These are phyloP conservation scores for Neophaeococcomyces aloes DNA, from an alignment of 2,329 filamentous ascomycete genomes.

Conservation along the genomic window DNA sequence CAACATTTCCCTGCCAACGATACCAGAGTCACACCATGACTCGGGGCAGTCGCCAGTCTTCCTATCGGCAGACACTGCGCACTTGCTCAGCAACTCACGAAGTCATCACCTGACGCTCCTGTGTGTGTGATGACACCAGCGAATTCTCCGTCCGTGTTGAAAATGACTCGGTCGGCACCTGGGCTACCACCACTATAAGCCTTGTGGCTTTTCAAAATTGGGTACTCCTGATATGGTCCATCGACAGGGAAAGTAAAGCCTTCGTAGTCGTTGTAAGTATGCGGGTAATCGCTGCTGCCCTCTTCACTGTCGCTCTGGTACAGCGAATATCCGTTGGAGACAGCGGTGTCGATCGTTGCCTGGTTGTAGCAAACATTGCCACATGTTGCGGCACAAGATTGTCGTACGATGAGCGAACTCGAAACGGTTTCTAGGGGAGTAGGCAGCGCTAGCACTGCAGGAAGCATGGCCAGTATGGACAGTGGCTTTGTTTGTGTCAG, in stretches of 20 bases:
- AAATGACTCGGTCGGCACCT: conserved; percentile 56
- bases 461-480: not conserved
- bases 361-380: conserved; percentile 44
- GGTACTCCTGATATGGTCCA: conserved; percentile 56
- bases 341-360: conserved; percentile 37
- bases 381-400: conserved; percentile 43
- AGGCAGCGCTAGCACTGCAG: conserved; percentile 4
- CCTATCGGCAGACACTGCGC: conserved; percentile 9
- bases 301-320: conserved; percentile 40
- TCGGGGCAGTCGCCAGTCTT: too few relatives aligned
- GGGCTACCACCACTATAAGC: conserved; percentile 50
- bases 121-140: conserved; percentile 61
- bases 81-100: conserved; percentile 39
- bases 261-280: conserved; percentile 52
- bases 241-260: conserved; percentile 49
- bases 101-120: conserved; percentile 56
- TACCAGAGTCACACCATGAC: too few relatives aligned
- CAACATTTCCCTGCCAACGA: too few relatives aligned
- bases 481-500: not conserved
- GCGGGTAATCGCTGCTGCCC: conserved; percentile 46
- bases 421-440: not conserved
- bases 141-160: conserved; percentile 46
- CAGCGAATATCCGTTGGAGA: conserved; percentile 39
- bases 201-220: conserved; percentile 39
- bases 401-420: conserved; percentile 23